Base-by-base conservation (phyloP, 768 basidiomycete species). In the Amanita fuliginea region DNA sequence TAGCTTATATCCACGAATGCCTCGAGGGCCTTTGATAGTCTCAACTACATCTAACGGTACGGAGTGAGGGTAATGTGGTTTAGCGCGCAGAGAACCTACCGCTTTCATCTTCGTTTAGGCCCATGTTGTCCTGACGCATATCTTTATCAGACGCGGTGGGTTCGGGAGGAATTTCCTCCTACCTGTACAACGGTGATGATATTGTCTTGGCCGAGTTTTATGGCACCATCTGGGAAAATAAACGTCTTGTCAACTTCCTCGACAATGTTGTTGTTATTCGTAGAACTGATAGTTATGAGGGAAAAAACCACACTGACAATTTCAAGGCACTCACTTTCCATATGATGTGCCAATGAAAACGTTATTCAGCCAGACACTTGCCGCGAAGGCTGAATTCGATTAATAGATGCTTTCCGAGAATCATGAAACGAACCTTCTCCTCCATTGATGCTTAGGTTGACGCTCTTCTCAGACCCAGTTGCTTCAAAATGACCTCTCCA, bases 401-500 rank as follows among this genome's bases (percentile, higher is more conserved):
- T n/a, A 46, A 42, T 5, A 24, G 16, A n/a, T 3, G 26, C 18
- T 2, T 28, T 34, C 8, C 6, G 19, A 32, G 3, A 51, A 51
- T 6, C 35, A 30, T 47, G 33, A 39, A 45, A 41, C 63, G 14
- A 49, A 82, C 84, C 85, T 73, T 77, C 74, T 9, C 88, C 86
- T 6, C 88, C 89, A 54, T 89, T 88, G 58, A 92, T 83, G 1
- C 81, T 83, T 10, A 91, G 65, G 53, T 86, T 85, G 22, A 83
- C 77, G 28, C 72, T 81, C 58, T 72, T 77, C 58, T 81, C 81
- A 1, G 59, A 57, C 10, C 80, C 78, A 0, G 75, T 80, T 0
- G 76, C 76, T 11, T 62, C 70, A 64, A 92, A 92, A 62, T 89
- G 83, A 1, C 89, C 89, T 28, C 86, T 74, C 85, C 85, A 91